Percentiles rank a stretch among this genome's conserved stretches.
phyloP scores from a whole-genome alignment of 2,329 filamentous ascomycete genomes.

The Herpotrichia juniperi region DNA sequence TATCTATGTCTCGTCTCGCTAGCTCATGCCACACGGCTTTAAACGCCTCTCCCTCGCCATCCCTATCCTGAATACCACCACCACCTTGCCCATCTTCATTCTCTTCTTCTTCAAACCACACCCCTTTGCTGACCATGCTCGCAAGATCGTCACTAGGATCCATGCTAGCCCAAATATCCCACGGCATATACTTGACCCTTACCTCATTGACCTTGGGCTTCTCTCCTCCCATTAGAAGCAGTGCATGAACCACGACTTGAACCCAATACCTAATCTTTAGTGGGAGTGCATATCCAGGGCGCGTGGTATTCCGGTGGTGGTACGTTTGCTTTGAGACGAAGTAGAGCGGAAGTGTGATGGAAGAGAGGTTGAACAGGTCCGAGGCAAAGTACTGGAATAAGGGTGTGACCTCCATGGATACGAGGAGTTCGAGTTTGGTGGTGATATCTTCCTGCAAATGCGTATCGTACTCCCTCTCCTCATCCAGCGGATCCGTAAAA shows the following conservation, averaged over 20 bases:
- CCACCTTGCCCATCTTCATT: conserved; percentile 29
- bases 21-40: conserved; percentile 32
- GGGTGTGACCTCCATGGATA: conserved; percentile 39
- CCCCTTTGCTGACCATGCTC: conserved; percentile 30
- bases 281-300: conserved; percentile 31
- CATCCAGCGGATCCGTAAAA: conserved; percentile 31
- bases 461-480: conserved; percentile 9
- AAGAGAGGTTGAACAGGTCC: conserved; percentile 29
- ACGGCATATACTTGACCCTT: conserved; percentile 36
- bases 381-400: conserved; percentile 40
- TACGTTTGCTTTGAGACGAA: conserved; percentile 36
- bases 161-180: conserved; percentile 44
- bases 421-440: conserved; percentile 37
- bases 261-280: conserved; percentile 43
- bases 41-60: conserved; percentile 39
- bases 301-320: conserved; percentile 24
- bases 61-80: conserved; percentile 18
- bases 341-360: conserved; percentile 39
- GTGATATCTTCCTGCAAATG: conserved; percentile 27
- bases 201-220: conserved; percentile 24
- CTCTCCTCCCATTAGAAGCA: conserved; percentile 25
- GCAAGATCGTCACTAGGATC: conserved; percentile 36
- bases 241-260: conserved; percentile 34
- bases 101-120: conserved; percentile 31
- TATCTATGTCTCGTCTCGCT: conserved; percentile 16